These are phyloP conservation scores for Pisolithus orientalis DNA, from an alignment of 768 basidiomycete species.

Conservation along the genomic window DNA sequence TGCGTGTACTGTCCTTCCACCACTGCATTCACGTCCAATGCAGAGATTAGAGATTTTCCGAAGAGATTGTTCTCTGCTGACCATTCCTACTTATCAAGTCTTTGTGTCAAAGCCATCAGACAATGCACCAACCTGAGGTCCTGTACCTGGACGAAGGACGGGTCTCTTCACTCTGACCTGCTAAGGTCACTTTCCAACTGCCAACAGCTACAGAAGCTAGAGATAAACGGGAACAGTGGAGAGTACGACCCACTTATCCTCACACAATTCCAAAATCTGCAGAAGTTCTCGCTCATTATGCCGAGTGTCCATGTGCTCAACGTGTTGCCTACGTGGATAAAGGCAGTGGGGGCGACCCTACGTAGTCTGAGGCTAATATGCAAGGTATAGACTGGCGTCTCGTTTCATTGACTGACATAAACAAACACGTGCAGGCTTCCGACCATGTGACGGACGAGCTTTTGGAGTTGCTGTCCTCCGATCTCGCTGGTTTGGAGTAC, in stretches of 20 bases:
- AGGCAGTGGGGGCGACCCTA: slow-evolving; percentile 38
- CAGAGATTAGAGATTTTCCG: slow-evolving; percentile 74
- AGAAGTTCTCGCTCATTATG: slow-evolving; percentile 67
- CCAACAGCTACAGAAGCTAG: slow-evolving; percentile 45
- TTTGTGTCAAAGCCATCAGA: slow-evolving; percentile 44
- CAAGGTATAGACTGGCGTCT: slow-evolving; percentile 39
- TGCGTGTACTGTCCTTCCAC: neutral
- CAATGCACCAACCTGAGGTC: slow-evolving; percentile 58
- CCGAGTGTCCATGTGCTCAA: slow-evolving; percentile 51
- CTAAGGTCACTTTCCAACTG: slow-evolving; percentile 45
- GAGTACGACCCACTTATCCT: slow-evolving; percentile 45
- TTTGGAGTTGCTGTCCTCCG: slow-evolving; percentile 43
- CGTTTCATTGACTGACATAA: neutral
- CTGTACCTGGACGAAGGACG: slow-evolving; percentile 79
- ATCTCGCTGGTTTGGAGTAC: slow-evolving; percentile 46
- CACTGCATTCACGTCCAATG: neutral
- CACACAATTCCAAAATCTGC: slow-evolving; percentile 42
- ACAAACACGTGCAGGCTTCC: slow-evolving; percentile 39
- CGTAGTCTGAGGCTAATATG: slow-evolving; percentile 61
- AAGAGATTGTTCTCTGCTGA: slow-evolving; percentile 34
- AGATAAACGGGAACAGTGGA: slow-evolving; percentile 64
- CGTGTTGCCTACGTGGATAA: slow-evolving; percentile 47
- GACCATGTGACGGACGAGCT: slow-evolving; percentile 51
- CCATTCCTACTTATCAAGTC: slow-evolving; percentile 30
- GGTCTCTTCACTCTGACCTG: slow-evolving; percentile 57